Conservation (phyloP, 1,139 yeast genomes). For the Debaryomycetaceae sp. region DNA sequence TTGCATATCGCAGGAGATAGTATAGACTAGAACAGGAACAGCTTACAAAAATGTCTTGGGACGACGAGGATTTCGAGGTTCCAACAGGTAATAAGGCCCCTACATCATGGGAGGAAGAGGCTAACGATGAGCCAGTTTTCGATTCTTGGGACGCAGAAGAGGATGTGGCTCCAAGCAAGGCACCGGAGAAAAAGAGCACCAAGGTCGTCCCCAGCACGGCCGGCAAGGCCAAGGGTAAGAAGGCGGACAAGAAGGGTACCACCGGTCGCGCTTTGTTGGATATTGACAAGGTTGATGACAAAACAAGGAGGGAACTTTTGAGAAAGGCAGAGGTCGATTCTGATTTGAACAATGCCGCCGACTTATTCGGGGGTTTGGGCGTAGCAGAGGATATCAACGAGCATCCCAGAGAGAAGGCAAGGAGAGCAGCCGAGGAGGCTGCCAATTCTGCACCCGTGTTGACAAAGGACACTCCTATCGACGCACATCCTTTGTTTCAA, state of each 20-base stretch:
- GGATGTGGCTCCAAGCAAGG: conserved; percentile 55
- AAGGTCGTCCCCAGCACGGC: conserved; percentile 31
- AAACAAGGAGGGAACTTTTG: conserved; percentile 67
- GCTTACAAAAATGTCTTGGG: conserved; percentile 46
- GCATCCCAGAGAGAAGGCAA: conserved; percentile 67
- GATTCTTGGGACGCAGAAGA: conserved; percentile 80
- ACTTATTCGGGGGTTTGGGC: conserved; percentile 80
- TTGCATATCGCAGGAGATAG: not conserved
- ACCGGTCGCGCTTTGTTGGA: conserved; percentile 37
- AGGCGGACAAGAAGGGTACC: conserved; percentile 32
- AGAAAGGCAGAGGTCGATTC: conserved; percentile 77
- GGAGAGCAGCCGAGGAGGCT: conserved; percentile 46
- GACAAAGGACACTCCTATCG: conserved; percentile 66
- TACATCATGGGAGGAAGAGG: conserved; percentile 81
- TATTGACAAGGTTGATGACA: conserved; percentile 62
- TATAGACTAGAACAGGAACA: not conserved
- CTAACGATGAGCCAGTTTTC: conserved; percentile 66
- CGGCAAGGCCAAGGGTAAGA: conserved; percentile 34
- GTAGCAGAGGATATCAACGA: conserved; percentile 53
- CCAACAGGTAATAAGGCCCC: conserved; percentile 50
- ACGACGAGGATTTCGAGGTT: conserved; percentile 87
- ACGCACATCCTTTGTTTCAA: conserved; percentile 72
- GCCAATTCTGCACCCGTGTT: conserved; percentile 29
- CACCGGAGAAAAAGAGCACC: conserved; percentile 37
- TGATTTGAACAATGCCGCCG: conserved; percentile 91